Evolutionary conservation across 2,329 filamentous ascomycete species (phyloP).

Genomic region (Furcasterigmium sp.): DNA sequence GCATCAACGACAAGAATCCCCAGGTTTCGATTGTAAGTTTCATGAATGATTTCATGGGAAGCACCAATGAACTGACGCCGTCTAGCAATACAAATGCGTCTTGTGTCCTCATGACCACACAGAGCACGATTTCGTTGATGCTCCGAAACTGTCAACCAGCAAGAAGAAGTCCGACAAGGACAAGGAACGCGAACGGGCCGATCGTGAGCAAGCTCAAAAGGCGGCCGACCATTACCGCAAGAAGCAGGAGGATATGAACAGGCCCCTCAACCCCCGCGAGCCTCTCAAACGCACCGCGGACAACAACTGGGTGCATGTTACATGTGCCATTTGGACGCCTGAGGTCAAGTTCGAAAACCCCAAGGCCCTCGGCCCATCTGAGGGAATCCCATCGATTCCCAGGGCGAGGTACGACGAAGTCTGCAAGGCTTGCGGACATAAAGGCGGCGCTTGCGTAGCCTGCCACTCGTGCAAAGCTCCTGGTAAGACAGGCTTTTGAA

Average conservation of each 20-base stretch:
- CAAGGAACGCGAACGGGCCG: conserved; percentile 77
- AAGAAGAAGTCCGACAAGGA: conserved; percentile 91
- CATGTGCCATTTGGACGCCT: conserved; percentile 84
- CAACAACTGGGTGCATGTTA: conserved; percentile 98
- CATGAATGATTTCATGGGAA: too few relatives aligned
- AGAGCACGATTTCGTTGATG: conserved; percentile 77
- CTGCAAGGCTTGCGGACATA: conserved; percentile 79
- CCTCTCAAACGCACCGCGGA: conserved; percentile 89
- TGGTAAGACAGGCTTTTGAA: conserved; percentile 24
- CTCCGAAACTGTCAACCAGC: conserved; percentile 67
- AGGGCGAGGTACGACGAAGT: conserved; percentile 65
- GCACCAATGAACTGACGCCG: conserved; percentile 20
- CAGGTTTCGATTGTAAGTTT: conserved; percentile 78
- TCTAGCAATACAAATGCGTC: conserved; percentile 90
- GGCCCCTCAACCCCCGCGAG: conserved; percentile 79
- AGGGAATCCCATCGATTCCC: conserved; percentile 83
- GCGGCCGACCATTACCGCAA: conserved; percentile 78
- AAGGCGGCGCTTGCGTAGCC: conserved; percentile 70
- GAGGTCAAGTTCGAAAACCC: conserved; percentile 92
- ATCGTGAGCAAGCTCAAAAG: conserved; percentile 77
- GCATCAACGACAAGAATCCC: conserved; percentile 86
- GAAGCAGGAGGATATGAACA: conserved; percentile 77
- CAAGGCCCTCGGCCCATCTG: conserved; percentile 74
- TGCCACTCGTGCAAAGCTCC: conserved; percentile 68
- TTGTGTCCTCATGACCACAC: conserved; percentile 81